Percentiles rank a stretch among this genome's conserved stretches.
These are phyloP conservation scores for Ceratocystis eucalypticola DNA, from an alignment of 2,329 filamentous ascomycete species.

Conservation along the genomic window DNA sequence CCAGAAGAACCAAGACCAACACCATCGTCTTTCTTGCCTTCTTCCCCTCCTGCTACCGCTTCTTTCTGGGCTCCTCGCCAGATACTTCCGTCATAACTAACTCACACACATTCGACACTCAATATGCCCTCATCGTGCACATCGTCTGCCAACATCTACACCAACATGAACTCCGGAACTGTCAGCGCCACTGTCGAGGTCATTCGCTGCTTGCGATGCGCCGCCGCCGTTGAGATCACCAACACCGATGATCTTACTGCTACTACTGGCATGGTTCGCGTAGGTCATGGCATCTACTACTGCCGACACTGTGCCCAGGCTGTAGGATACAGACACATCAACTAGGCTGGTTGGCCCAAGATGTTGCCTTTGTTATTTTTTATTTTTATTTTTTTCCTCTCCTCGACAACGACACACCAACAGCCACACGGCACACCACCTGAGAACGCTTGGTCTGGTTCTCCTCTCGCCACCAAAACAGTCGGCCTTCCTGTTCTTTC, in stretches of 20 bases:
- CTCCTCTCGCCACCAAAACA: too few species aligned
- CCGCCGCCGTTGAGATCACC: slow-evolving; percentile 46
- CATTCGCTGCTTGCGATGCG: slow-evolving; percentile 49
- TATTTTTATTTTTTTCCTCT: not conserved
- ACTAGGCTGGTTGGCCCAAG: not conserved
- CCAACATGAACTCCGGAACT: slow-evolving; percentile 36
- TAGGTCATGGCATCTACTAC: slow-evolving; percentile 49
- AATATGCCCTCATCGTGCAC: slow-evolving; percentile 33
- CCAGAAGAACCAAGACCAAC: not conserved
- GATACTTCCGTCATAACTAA: not conserved
- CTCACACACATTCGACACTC: slow-evolving; percentile 20
- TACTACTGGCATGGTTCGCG: slow-evolving; percentile 46
- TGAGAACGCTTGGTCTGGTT: too few species aligned
- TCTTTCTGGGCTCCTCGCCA: not conserved
- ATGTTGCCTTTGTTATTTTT: not conserved
- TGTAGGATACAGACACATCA: slow-evolving; percentile 46
- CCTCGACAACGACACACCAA: not conserved
- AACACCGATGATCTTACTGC: slow-evolving; percentile 45
- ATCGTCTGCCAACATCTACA: slow-evolving; percentile 24
- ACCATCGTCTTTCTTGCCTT: not conserved
- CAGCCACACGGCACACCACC: not conserved
- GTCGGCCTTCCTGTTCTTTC: not conserved
- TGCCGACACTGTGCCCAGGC: slow-evolving; percentile 50
- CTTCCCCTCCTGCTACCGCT: not conserved
- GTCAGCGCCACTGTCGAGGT: slow-evolving; percentile 43